Percentiles rank a stretch among this genome's conserved stretches.
Conservation (phyloP, 345 rosid genomes). For the Hibiscus tridactylites region DNA sequence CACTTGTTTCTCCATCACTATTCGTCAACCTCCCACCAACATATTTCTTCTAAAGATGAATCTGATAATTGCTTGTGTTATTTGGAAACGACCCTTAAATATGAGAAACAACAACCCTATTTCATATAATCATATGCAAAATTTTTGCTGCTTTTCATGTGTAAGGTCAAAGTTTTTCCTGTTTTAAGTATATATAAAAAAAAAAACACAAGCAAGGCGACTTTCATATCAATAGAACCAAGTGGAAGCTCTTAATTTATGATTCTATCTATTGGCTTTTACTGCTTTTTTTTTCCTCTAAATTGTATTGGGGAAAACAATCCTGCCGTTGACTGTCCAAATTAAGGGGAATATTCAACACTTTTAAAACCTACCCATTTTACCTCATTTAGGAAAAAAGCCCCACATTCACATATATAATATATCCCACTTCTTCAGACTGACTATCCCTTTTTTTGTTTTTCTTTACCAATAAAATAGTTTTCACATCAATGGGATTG, state of each 20-base stretch:
- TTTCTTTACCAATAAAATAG: background rate
- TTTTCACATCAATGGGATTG: background rate
- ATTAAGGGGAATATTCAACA: background rate
- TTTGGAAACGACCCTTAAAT: background rate
- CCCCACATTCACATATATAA: background rate
- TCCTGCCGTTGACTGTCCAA: background rate
- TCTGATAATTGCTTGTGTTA: background rate
- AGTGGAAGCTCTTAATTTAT: no score
- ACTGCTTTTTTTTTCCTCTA: background rate
- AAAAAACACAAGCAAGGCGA: background rate
- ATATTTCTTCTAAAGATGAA: background rate
- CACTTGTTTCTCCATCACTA: conserved; percentile 30
- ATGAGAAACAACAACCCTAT: no score
- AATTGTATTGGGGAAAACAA: background rate
- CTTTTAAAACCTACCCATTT: background rate
- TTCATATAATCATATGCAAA: background rate
- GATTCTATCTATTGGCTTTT: no score
- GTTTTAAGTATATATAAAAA: background rate
- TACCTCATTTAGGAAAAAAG: background rate
- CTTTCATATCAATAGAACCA: background rate
- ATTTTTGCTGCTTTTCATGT: background rate
- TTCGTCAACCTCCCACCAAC: conserved; percentile 37
- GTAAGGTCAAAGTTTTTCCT: background rate
- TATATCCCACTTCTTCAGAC: background rate
- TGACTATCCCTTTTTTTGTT: background rate